A percentile compares a stretch with the other conserved stretches of the same genome.
Conservation (phyloP, 139 green algal genomes). For the Astrephomene gubernaculifera region DNA sequence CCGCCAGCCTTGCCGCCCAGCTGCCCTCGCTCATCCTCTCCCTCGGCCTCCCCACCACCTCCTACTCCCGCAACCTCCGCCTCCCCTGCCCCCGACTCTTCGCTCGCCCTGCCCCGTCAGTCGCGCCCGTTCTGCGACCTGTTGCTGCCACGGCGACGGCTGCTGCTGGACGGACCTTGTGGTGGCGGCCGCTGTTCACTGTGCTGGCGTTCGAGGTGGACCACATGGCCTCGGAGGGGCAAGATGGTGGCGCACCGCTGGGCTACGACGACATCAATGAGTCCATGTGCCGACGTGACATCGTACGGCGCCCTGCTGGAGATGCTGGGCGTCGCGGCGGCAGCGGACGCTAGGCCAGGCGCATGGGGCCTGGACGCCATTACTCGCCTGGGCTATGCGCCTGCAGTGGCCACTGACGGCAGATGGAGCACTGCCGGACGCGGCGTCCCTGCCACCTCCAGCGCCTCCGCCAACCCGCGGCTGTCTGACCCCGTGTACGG, state of each 20-base stretch:
- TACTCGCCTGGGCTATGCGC: too few species aligned
- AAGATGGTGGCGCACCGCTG: slow-evolving; percentile 57
- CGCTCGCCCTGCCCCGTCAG: too few species aligned
- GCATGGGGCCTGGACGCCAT: too few species aligned
- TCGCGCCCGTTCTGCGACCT: slow-evolving; percentile 71
- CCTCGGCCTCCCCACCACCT: neutral
- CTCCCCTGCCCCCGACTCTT: too few species aligned
- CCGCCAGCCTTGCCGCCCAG: neutral
- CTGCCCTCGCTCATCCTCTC: neutral
- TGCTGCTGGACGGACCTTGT: slow-evolving; percentile 63
- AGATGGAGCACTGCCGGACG: too few species aligned
- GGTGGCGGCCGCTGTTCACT: slow-evolving; percentile 34
- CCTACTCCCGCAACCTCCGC: neutral
- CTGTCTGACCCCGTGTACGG: too few species aligned
- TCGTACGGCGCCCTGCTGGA: slow-evolving; percentile 18
- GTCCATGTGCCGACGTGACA: slow-evolving; percentile 59
- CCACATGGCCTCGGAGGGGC: neutral
- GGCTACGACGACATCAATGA: slow-evolving; percentile 89
- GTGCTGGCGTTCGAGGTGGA: slow-evolving; percentile 39
- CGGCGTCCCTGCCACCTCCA: too few species aligned
- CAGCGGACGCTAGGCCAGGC: too few species aligned
- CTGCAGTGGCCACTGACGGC: too few species aligned
- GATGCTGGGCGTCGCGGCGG: slow-evolving; percentile 41
- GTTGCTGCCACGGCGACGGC: slow-evolving; percentile 64
- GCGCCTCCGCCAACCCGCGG: too few species aligned